Evolutionary conservation across 2,329 filamentous ascomycete genomes (phyloP).

Genomic region (Paecilomyces formosus): DNA sequence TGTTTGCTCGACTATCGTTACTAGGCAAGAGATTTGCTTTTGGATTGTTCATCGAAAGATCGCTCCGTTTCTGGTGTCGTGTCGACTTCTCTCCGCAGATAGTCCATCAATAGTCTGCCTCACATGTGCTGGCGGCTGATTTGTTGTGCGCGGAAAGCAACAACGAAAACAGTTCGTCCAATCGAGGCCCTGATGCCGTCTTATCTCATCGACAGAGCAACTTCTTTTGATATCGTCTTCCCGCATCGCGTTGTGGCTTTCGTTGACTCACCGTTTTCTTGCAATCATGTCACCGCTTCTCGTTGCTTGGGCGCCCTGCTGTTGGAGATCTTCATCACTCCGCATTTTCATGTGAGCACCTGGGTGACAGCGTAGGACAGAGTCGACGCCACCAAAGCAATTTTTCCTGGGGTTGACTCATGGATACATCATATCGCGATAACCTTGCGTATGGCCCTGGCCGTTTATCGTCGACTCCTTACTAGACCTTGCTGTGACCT

Average conservation of each 20-base stretch:
- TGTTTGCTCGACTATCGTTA: no score
- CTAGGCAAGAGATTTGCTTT: background rate
- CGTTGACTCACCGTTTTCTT: background rate
- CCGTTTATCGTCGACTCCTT: background rate
- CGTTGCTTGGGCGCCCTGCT: background rate
- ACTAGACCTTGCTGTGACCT: conserved; percentile 1
- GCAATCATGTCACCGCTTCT: background rate
- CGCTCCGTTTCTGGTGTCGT: background rate
- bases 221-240: background rate
- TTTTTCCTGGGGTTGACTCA: background rate
- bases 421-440: background rate
- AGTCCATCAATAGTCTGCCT: background rate
- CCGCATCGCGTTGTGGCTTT: background rate
- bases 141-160: background rate
- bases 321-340: background rate
- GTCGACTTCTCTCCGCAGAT: background rate
- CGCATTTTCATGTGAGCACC: background rate
- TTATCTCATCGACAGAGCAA: background rate
- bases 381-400: background rate
- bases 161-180: background rate
- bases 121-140: background rate
- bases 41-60: background rate
- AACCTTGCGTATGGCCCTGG: background rate
- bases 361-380: background rate
- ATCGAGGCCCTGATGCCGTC: background rate